Conservation (phyloP, 148 eudicot species). For the Rhododendron ferrugineum region DNA sequence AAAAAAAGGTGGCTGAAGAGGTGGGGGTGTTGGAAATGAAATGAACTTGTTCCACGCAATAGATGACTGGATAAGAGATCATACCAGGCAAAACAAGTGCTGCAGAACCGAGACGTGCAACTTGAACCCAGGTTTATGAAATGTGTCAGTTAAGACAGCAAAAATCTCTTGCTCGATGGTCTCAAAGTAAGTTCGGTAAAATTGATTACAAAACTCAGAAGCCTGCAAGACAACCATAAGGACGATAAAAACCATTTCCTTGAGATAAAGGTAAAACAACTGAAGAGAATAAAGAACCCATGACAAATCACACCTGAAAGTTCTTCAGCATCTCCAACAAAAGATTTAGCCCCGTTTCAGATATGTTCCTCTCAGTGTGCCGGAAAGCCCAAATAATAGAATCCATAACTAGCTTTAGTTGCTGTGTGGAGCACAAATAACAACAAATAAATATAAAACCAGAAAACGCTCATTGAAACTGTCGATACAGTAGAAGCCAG, state of each 20-base stretch:
- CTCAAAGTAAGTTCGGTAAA: constrained; percentile 73
- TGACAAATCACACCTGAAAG: constrained; percentile 60
- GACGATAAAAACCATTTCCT: neutral
- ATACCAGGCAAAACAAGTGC: constrained; percentile 81
- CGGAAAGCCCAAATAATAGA: constrained; percentile 99
- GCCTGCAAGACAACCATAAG: constrained; percentile 33
- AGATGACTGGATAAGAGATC: neutral
- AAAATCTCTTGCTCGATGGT: constrained; percentile 96
- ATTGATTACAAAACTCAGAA: constrained; percentile 83
- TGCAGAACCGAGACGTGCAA: constrained; percentile 89
- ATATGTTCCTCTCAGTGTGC: constrained; percentile 95
- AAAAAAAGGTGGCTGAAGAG: neutral
- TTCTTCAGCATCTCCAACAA: constrained; percentile 90
- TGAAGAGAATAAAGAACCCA: neutral
- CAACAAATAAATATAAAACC: neutral
- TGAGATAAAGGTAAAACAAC: neutral
- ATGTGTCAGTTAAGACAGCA: constrained; percentile 94
- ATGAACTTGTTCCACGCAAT: neutral
- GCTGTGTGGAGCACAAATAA: constrained; percentile 37
- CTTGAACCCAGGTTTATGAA: constrained; percentile 98
- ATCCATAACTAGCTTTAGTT: constrained; percentile 96
- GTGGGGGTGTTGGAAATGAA: neutral
- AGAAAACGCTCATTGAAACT: neutral
- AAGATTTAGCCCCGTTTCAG: constrained; percentile 95
- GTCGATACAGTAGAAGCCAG: neutral